Evolutionary conservation across 164 flowering plant species (phyloP).

Genomic region (Macadamia tetraphylla): DNA sequence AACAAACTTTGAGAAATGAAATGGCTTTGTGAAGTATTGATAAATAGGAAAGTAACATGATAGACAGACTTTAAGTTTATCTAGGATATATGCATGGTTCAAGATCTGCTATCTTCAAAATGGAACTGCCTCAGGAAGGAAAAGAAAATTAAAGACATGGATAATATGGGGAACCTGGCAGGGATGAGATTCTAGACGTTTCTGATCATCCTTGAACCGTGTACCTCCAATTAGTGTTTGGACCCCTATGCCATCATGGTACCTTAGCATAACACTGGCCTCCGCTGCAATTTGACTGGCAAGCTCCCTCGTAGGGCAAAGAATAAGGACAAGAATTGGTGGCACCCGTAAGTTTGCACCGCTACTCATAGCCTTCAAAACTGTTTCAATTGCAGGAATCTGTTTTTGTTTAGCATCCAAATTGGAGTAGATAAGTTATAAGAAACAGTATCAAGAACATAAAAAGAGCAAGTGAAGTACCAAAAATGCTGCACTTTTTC

Average conservation of each 20-base stretch:
- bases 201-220: conserved; percentile 85
- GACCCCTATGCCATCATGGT: conserved; percentile 83
- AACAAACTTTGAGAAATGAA: too few relatives aligned
- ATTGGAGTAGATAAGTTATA: conserved; percentile 16
- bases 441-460: background rate
- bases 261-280: conserved; percentile 69
- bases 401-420: conserved; percentile 52
- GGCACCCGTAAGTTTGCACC: conserved; percentile 35
- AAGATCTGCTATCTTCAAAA: too few relatives aligned
- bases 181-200: conserved; percentile 74
- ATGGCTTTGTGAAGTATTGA: too few relatives aligned
- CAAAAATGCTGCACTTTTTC: conserved; percentile 91
- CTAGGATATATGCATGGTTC: background rate
- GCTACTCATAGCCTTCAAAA: conserved; percentile 48
- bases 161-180: conserved; percentile 56
- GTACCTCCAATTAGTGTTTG: conserved; percentile 90
- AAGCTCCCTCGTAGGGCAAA: conserved; percentile 94
- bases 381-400: conserved; percentile 99
- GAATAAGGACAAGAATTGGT: conserved; percentile 69
- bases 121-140: background rate
- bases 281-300: conserved; percentile 97
- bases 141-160: background rate
- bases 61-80: background rate
- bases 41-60: background rate
- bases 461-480: conserved; percentile 34